These are phyloP conservation scores for Pseudohalonectria lignicola DNA, from an alignment of 2,329 filamentous ascomycete genomes.

Conservation along the genomic window DNA sequence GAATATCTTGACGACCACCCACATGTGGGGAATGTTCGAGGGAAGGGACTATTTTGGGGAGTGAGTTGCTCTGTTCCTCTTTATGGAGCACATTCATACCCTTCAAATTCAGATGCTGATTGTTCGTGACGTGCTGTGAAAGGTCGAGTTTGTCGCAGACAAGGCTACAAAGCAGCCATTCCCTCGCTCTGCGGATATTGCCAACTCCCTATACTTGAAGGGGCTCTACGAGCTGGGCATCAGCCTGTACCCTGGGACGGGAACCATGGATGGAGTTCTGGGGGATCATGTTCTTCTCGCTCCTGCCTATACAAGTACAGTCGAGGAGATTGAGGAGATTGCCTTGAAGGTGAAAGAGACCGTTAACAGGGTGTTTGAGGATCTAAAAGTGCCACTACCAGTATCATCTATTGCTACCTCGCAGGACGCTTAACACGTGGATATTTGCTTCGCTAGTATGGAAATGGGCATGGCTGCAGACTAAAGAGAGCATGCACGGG, in stretches of 20 bases:
- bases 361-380: background rate
- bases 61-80: no score
- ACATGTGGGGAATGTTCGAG: conserved; percentile 29
- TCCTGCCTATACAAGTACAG: conserved; percentile 55
- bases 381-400: no score
- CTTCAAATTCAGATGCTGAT: background rate
- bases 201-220: conserved; percentile 17
- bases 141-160: conserved; percentile 24
- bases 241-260: conserved; percentile 50
- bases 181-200: conserved; percentile 9
- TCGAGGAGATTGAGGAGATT: conserved; percentile 43
- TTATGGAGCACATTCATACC: background rate
- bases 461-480: no score
- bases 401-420: no score
- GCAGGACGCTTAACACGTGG: no score
- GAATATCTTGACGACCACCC: conserved; percentile 19
- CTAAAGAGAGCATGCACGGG: no score
- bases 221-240: conserved; percentile 13
- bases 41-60: conserved; percentile 32
- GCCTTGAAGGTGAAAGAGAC: conserved; percentile 11
- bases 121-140: background rate
- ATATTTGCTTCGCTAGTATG: no score
- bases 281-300: conserved; percentile 63
- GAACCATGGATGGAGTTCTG: conserved; percentile 44
- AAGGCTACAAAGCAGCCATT: conserved; percentile 21